These are phyloP conservation scores for Otatea glauca DNA, from an alignment of 176 grass and related monocot genomes.

Conservation along the genomic window DNA sequence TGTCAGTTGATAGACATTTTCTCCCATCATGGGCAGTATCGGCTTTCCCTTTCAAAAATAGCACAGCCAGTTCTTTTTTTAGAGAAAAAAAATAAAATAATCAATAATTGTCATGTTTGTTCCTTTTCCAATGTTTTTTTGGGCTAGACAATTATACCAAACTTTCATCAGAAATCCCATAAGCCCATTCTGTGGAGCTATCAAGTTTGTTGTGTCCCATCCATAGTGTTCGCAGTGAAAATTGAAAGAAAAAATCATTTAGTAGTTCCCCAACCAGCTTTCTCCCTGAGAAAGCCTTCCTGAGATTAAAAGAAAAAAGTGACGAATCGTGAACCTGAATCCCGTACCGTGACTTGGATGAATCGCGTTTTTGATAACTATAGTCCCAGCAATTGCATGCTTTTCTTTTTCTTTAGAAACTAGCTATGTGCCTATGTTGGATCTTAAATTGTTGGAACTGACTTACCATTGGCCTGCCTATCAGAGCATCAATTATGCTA, in stretches of 20 bases:
- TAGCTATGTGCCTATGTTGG: constrained; percentile 41
- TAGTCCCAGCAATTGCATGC: constrained; percentile 40
- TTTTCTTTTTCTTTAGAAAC: constrained; percentile 60
- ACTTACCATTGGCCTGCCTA: constrained; percentile 64
- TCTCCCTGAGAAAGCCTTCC: too few species aligned
- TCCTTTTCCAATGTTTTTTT: constrained; percentile 36
- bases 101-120: neutral
- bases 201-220: constrained; percentile 54
- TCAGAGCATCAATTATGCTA: constrained; percentile 48
- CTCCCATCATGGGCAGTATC: neutral
- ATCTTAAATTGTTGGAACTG: constrained; percentile 58
- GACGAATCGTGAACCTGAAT: too few species aligned
- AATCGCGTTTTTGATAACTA: too few species aligned
- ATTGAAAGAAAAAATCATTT: too few species aligned
- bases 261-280: too few species aligned
- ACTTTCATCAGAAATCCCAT: constrained; percentile 45
- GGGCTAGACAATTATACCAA: constrained; percentile 28
- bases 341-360: too few species aligned
- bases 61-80: neutral
- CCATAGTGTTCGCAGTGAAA: too few species aligned
- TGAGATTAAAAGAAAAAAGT: too few species aligned
- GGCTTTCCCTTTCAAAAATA: constrained; percentile 19
- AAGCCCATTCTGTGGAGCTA: constrained; percentile 51
- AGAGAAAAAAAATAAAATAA: neutral
- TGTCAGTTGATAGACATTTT: constrained; percentile 37